phyloP scores from a whole-genome alignment of 2,329 filamentous ascomycete genomes.

The Calonectria pseudoreteaudii region DNA sequence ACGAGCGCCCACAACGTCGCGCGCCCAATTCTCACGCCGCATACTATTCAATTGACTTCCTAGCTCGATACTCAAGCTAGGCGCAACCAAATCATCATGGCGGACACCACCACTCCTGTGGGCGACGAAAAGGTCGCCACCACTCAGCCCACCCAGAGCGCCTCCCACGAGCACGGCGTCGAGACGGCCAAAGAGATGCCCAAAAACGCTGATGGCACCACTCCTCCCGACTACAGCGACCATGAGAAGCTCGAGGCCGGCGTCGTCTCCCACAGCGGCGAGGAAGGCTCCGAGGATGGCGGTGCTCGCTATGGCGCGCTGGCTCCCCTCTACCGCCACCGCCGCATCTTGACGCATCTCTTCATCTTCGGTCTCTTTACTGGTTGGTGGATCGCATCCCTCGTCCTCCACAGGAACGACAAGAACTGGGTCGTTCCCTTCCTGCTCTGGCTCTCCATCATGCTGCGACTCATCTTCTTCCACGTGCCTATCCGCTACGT shows the following conservation, averaged over 20 bases:
- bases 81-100: slow-evolving; percentile 26
- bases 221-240: slow-evolving; percentile 54
- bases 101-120: slow-evolving; percentile 28
- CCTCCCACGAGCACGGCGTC: slow-evolving; percentile 44
- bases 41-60: slow-evolving; percentile 9
- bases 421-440: slow-evolving; percentile 88
- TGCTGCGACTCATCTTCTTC: slow-evolving; percentile 79
- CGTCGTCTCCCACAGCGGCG: slow-evolving; percentile 45
- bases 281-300: slow-evolving; percentile 33
- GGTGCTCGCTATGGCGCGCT: slow-evolving; percentile 33
- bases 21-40: neutral
- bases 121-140: slow-evolving; percentile 52
- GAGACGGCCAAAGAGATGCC: slow-evolving; percentile 25
- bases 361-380: slow-evolving; percentile 58
- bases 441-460: slow-evolving; percentile 81
- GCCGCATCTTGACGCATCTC: slow-evolving; percentile 60
- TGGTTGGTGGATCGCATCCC: slow-evolving; percentile 81
- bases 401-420: slow-evolving; percentile 78
- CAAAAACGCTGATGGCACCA: slow-evolving; percentile 30
- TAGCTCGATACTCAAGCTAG: neutral
- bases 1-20: neutral
- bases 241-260: slow-evolving; percentile 52
- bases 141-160: slow-evolving; percentile 48
- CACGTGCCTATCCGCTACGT: slow-evolving; percentile 77
- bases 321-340: slow-evolving; percentile 56